Evolutionary conservation across 306 rosid species (phyloP).

Genomic region (Dalbergia cochinchinensis): DNA sequence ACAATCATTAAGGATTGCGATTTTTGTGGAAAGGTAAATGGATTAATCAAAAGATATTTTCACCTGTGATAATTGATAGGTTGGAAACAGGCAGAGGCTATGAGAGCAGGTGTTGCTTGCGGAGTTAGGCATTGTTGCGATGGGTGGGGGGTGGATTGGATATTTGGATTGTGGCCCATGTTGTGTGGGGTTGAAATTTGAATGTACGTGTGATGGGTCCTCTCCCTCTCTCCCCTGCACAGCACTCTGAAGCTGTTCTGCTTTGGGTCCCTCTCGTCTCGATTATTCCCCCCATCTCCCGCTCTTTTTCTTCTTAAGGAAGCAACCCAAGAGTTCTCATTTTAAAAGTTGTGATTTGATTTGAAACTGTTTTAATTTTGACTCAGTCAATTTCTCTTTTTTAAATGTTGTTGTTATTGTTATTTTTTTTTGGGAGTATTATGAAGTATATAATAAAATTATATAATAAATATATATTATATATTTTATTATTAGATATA

Average conservation of each 20-base stretch:
- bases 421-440: too few species aligned
- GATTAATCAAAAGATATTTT: not conserved
- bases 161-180: not conserved
- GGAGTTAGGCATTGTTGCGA: constrained; percentile 11
- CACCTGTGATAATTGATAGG: not conserved
- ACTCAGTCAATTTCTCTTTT: constrained; percentile 18
- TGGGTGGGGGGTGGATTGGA: not conserved
- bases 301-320: constrained; percentile 44
- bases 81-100: not conserved
- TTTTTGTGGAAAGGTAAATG: not conserved
- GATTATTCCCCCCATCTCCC: constrained; percentile 46
- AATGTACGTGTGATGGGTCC: constrained; percentile 25
- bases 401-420: not conserved
- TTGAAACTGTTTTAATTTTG: constrained; percentile 19
- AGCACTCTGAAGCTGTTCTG: too few species aligned
- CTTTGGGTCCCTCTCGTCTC: constrained; percentile 34
- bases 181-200: not conserved
- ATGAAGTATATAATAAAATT: too few species aligned
- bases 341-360: constrained; percentile 40
- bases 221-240: not conserved
- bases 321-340: constrained; percentile 38
- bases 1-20: not conserved
- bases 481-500: too few species aligned
- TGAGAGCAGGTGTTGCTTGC: constrained; percentile 28
- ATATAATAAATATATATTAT: too few species aligned